Evolutionary conservation across 805 yeast genomes (phyloP).

Genomic region (Myxozyma mucilagina): DNA sequence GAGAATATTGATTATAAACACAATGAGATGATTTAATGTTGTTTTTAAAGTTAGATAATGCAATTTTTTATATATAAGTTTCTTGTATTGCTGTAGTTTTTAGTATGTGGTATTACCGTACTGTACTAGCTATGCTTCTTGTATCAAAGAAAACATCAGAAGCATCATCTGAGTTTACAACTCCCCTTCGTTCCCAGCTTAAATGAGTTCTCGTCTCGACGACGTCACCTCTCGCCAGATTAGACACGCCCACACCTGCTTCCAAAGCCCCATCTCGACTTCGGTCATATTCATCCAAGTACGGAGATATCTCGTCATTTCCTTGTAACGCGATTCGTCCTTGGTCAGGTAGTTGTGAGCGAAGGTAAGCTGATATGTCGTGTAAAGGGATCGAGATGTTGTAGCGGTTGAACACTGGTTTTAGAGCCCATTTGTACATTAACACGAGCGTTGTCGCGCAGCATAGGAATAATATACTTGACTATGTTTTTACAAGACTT

Average conservation of each 20-base stretch:
- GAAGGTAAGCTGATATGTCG: slow-evolving; percentile 20
- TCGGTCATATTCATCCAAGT: not conserved
- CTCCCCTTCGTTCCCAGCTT: slow-evolving; percentile 13
- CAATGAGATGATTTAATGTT: not conserved
- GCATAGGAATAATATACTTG: not conserved
- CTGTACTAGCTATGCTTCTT: not conserved
- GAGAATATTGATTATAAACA: not conserved
- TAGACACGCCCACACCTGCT: slow-evolving; percentile 20
- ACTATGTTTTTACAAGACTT: not conserved
- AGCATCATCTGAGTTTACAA: not conserved
- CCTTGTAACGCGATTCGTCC: not conserved
- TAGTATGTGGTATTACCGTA: not conserved
- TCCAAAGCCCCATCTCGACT: slow-evolving; percentile 7
- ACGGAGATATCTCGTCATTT: not conserved
- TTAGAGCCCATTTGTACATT: slow-evolving; percentile 28
- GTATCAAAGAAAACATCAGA: slow-evolving; percentile 4
- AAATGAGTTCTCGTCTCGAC: slow-evolving; percentile 15
- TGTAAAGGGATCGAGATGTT: slow-evolving; percentile 25
- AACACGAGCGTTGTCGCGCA: slow-evolving; percentile 12
- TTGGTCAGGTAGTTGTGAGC: not conserved
- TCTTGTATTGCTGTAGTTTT: not conserved
- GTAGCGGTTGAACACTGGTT: slow-evolving; percentile 25
- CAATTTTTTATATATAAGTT: not conserved
- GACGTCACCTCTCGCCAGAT: slow-evolving; percentile 10
- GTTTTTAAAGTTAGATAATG: not conserved